Percentiles rank a stretch among this genome's conserved stretches.
These are phyloP conservation scores for Coccomyxa sp. DNA, from an alignment of 139 green algal genomes.

Conservation along the genomic window DNA sequence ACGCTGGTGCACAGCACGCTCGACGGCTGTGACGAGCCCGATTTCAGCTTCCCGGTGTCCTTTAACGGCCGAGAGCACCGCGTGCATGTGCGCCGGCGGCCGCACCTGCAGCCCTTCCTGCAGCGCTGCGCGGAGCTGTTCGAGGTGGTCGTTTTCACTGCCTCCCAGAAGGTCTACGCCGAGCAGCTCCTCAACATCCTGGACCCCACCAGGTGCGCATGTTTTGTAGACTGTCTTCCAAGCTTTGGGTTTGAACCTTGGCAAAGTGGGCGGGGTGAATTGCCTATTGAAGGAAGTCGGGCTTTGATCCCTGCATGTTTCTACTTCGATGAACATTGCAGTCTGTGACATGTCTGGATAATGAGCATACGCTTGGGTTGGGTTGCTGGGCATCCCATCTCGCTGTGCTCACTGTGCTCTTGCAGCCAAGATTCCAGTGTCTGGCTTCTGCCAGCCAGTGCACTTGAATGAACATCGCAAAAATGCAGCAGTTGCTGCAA, in stretches of 20 bases:
- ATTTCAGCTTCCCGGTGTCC: slow-evolving; percentile 75
- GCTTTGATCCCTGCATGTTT: too few species aligned
- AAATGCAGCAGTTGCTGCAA: too few species aligned
- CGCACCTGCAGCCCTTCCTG: slow-evolving; percentile 69
- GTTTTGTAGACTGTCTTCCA: too few species aligned
- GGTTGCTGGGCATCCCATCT: too few species aligned
- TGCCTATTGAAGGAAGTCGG: background rate
- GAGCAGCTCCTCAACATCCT: slow-evolving; percentile 79
- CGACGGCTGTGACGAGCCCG: slow-evolving; percentile 37
- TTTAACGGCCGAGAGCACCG: slow-evolving; percentile 60
- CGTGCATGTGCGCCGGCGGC: slow-evolving; percentile 63
- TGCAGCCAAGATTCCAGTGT: too few species aligned
- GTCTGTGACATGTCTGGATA: too few species aligned
- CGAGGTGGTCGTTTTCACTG: slow-evolving; percentile 85
- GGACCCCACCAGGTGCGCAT: slow-evolving; percentile 47
- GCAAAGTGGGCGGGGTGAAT: background rate
- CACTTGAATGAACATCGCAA: too few species aligned
- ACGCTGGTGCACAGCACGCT: slow-evolving; percentile 75
- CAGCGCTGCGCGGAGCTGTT: slow-evolving; percentile 59
- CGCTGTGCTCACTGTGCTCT: too few species aligned
- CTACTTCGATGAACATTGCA: too few species aligned
- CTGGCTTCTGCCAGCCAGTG: too few species aligned
- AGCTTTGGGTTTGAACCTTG: too few species aligned
- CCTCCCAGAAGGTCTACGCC: slow-evolving; percentile 69
- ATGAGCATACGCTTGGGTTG: too few species aligned